A percentile compares a stretch with the other conserved stretches of the same genome.
phyloP scores from a whole-genome alignment of 2,329 filamentous ascomycete genomes.

The Pseudogymnoascus sp. region DNA sequence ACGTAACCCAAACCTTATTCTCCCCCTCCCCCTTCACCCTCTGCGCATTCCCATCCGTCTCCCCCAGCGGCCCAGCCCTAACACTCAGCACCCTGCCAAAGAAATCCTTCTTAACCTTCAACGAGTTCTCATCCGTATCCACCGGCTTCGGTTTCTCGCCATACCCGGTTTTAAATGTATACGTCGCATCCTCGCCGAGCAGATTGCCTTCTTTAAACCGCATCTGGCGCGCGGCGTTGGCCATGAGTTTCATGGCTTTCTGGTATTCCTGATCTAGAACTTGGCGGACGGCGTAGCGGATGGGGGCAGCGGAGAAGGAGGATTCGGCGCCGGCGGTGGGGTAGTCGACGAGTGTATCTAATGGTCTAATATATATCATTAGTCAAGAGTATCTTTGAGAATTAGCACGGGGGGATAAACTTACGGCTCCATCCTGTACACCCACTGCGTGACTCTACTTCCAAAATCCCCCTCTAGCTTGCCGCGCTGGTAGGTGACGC shows the following conservation, averaged over 20 bases:
- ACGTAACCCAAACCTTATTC: constrained; percentile 75
- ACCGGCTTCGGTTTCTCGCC: constrained; percentile 21
- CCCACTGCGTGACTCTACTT: constrained; percentile 56
- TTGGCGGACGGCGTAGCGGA: constrained; percentile 87
- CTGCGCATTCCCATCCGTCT: constrained; percentile 36
- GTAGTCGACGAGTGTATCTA: constrained; percentile 74
- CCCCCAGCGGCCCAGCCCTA: constrained; percentile 34
- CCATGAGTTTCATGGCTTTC: constrained; percentile 61
- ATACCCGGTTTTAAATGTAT: constrained; percentile 14
- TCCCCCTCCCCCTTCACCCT: constrained; percentile 59
- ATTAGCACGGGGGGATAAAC: constrained; percentile 31
- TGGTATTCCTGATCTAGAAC: constrained; percentile 86
- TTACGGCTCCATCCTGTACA: constrained; percentile 93
- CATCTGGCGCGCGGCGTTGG: constrained; percentile 58
- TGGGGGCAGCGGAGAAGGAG: constrained; percentile 55
- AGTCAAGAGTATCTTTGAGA: neutral
- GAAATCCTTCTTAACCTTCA: constrained; percentile 66
- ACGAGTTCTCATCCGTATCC: constrained; percentile 15
- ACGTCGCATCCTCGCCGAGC: constrained; percentile 28
- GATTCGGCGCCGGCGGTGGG: constrained; percentile 54
- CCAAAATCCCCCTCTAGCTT: constrained; percentile 65
- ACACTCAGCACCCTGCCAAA: constrained; percentile 66
- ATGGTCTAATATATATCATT: constrained; percentile 35
- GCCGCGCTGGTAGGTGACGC: constrained; percentile 72
- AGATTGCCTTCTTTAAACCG: constrained; percentile 50